A percentile compares a stretch with the other conserved stretches of the same genome.
phyloP scores from a whole-genome alignment of 495 filamentous ascomycete species.

The Penicillium ucsense region DNA sequence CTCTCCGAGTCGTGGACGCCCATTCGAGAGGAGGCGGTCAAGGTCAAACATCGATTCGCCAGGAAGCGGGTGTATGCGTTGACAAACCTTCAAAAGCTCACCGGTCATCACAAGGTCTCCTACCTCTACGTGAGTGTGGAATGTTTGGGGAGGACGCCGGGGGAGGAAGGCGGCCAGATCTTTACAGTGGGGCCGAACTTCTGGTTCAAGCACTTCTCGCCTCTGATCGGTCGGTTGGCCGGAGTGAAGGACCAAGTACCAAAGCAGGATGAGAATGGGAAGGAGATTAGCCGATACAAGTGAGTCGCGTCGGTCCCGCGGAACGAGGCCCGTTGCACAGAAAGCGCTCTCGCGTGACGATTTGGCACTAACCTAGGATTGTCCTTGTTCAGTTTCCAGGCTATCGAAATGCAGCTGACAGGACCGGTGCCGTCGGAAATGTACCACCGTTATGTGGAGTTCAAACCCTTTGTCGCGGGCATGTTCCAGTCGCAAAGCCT shows the following conservation, averaged over 20 bases:
- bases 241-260: slow-evolving; percentile 59
- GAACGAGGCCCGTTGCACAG: not conserved
- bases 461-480: slow-evolving; percentile 76
- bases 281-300: slow-evolving; percentile 60
- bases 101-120: slow-evolving; percentile 43
- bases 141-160: slow-evolving; percentile 61
- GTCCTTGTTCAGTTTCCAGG: slow-evolving; percentile 62
- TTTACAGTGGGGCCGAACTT: slow-evolving; percentile 68
- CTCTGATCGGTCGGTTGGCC: slow-evolving; percentile 74
- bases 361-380: slow-evolving; percentile 2
- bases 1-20: slow-evolving; percentile 59
- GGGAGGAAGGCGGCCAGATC: slow-evolving; percentile 61
- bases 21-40: slow-evolving; percentile 52
- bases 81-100: slow-evolving; percentile 50
- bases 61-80: slow-evolving; percentile 78
- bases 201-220: slow-evolving; percentile 80
- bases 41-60: slow-evolving; percentile 71
- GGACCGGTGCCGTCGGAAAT: slow-evolving; percentile 71
- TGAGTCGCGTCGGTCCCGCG: slow-evolving; percentile 24
- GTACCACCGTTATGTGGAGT: slow-evolving; percentile 88
- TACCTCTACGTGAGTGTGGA: slow-evolving; percentile 61
- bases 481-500: slow-evolving; percentile 77
- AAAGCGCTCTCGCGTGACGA: not conserved
- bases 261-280: slow-evolving; percentile 34
- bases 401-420: slow-evolving; percentile 78